Evolutionary conservation across 2,329 filamentous ascomycete genomes (phyloP).

Genomic region (Ascochyta viciae-villosae): DNA sequence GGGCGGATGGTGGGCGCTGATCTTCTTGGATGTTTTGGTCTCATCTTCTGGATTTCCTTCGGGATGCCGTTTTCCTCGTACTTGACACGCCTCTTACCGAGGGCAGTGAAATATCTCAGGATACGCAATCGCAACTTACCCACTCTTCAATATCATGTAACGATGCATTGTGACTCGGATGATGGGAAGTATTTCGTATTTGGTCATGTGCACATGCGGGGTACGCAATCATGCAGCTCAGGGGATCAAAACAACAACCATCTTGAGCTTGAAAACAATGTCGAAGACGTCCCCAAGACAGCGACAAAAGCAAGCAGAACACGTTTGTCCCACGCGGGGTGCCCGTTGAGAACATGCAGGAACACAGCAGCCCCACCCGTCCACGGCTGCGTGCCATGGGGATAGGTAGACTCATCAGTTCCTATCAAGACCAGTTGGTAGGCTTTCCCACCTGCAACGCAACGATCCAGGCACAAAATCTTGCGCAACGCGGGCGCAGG

Average conservation of each 20-base stretch:
- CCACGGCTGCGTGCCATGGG: conserved; percentile 8
- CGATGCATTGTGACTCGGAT: not conserved
- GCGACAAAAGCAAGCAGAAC: not conserved
- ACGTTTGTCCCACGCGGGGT: conserved; percentile 8
- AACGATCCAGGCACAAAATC: conserved; percentile 1
- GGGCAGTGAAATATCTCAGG: conserved; percentile 47
- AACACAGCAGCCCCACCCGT: conserved; percentile 3
- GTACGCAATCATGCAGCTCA: not conserved
- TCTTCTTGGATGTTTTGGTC: conserved; percentile 42
- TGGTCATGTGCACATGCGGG: conserved; percentile 14
- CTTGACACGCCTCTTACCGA: conserved; percentile 45
- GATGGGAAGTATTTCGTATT: not conserved
- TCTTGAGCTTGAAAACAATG: not conserved
- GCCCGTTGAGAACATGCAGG: conserved; percentile 9
- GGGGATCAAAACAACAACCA: not conserved
- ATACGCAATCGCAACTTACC: conserved; percentile 45
- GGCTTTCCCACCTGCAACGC: not conserved
- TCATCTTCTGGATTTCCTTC: conserved; percentile 27
- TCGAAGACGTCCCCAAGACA: not conserved
- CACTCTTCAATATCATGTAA: conserved; percentile 14
- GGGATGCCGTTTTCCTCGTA: conserved; percentile 34
- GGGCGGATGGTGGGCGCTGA: conserved; percentile 28
- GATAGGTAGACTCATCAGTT: not conserved
- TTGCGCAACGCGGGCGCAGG: not conserved
- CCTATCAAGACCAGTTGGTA: not conserved